phyloP scores from a whole-genome alignment of 2,329 filamentous ascomycete genomes.

The Penicillium griseofulvum region DNA sequence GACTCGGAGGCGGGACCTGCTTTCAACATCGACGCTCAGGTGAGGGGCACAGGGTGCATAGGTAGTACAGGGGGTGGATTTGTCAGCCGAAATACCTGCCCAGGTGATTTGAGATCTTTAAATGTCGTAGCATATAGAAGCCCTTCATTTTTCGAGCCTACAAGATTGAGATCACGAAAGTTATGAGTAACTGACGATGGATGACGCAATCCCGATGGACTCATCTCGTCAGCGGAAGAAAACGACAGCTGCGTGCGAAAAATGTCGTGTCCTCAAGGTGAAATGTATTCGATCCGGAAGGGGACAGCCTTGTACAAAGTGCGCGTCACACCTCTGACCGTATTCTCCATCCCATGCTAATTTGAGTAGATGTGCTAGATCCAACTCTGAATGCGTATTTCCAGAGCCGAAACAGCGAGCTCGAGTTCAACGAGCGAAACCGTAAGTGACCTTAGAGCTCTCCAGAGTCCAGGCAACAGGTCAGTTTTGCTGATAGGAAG shows the following conservation, averaged over 20 bases:
- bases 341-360: neutral
- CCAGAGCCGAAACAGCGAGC: conserved; percentile 13
- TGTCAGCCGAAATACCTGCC: too few species aligned
- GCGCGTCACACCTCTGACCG: neutral
- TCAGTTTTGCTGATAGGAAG: conserved; percentile 4
- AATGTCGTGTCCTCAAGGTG: conserved; percentile 21
- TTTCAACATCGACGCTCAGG: too few species aligned
- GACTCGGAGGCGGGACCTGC: too few species aligned
- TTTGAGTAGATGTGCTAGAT: conserved; percentile 17
- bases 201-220: conserved; percentile 6
- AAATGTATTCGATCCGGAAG: conserved; percentile 15
- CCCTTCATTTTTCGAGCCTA: neutral
- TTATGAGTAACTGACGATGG: neutral
- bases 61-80: too few species aligned
- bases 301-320: conserved; percentile 18
- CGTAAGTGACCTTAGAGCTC: conserved; percentile 6
- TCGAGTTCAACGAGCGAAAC: conserved; percentile 10
- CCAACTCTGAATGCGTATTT: conserved; percentile 14
- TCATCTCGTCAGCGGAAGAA: conserved; percentile 13
- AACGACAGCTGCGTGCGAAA: conserved; percentile 16
- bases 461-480: neutral
- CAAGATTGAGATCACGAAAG: neutral
- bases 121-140: neutral
- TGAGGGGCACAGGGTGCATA: too few species aligned
- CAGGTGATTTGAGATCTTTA: too few species aligned